These are phyloP conservation scores for Blastosporella zonata DNA, from an alignment of 1,284 basidiomycete genomes.

Conservation along the genomic window DNA sequence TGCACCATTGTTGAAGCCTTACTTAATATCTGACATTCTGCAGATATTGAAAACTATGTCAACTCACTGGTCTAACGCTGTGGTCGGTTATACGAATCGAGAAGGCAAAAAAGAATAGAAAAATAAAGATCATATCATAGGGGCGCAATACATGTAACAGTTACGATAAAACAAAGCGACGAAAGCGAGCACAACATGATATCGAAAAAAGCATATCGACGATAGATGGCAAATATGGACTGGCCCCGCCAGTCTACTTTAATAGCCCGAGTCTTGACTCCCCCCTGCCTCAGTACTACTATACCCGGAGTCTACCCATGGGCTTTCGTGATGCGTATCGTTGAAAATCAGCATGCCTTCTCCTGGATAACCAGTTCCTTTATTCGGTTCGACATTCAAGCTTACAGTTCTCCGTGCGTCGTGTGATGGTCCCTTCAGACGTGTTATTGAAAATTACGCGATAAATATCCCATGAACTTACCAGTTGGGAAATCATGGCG, in stretches of 20 bases:
- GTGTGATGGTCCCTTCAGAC: constrained; percentile 20
- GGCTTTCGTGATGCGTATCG: constrained; percentile 4
- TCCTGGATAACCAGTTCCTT: constrained; percentile 7
- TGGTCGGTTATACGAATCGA: background rate
- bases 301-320: constrained; percentile 10
- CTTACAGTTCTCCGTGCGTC: constrained; percentile 30
- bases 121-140: background rate
- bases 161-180: constrained; percentile 7
- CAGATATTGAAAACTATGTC: constrained; percentile 35
- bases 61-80: constrained; percentile 28
- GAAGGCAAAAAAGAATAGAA: background rate
- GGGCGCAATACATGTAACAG: background rate
- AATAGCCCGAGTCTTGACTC: constrained; percentile 8
- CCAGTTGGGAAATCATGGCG: constrained; percentile 19
- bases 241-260: constrained; percentile 7
- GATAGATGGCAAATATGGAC: background rate
- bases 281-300: constrained; percentile 7
- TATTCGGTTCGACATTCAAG: constrained; percentile 19
- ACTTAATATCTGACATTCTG: background rate
- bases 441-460: background rate
- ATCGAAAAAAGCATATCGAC: constrained; percentile 3
- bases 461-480: constrained; percentile 7
- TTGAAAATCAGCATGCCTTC: constrained; percentile 13
- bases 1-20: background rate
- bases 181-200: constrained; percentile 12